Evolutionary conservation across 495 filamentous ascomycete genomes (phyloP).

Genomic region (Trichocladium antarcticum): DNA sequence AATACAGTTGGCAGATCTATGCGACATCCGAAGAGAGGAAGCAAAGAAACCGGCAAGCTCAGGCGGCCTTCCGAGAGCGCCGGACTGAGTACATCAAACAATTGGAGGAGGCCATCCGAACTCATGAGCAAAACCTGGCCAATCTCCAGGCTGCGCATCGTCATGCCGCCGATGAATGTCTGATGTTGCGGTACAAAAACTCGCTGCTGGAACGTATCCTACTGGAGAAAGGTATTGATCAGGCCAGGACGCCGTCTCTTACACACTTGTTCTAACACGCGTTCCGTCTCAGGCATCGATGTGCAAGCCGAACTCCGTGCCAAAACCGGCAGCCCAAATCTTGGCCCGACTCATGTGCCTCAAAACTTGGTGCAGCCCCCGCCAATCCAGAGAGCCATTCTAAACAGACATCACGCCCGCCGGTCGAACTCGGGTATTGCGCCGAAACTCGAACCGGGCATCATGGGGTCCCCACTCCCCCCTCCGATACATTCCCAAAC

Average conservation of each 20-base stretch:
- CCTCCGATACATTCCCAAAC: conserved; percentile 44
- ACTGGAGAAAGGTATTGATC: conserved; percentile 71
- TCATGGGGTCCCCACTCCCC: conserved; percentile 38
- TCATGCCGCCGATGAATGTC: conserved; percentile 88
- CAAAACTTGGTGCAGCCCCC: conserved; percentile 55
- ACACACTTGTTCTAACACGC: background rate
- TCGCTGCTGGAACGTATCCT: conserved; percentile 90
- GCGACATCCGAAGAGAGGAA: conserved; percentile 97
- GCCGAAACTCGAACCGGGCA: conserved; percentile 56
- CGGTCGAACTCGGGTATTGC: conserved; percentile 58
- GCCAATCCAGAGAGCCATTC: conserved; percentile 59
- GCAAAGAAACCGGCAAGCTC: conserved; percentile 92
- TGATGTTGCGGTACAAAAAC: conserved; percentile 98
- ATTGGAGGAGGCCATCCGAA: conserved; percentile 92
- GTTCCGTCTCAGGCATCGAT: conserved; percentile 61
- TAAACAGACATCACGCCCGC: conserved; percentile 60
- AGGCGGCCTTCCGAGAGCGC: conserved; percentile 92
- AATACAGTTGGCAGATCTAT: conserved; percentile 58
- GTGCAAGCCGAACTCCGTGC: conserved; percentile 89
- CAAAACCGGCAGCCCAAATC: conserved; percentile 67
- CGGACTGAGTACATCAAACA: conserved; percentile 99
- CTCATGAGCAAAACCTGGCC: conserved; percentile 86
- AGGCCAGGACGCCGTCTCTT: background rate
- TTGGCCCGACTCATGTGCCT: conserved; percentile 50
- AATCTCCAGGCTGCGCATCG: conserved; percentile 90